A percentile compares a stretch with the other conserved stretches of the same genome.
Evolutionary conservation across 495 filamentous ascomycete genomes (phyloP).

Genomic region (Aspergillus steynii): DNA sequence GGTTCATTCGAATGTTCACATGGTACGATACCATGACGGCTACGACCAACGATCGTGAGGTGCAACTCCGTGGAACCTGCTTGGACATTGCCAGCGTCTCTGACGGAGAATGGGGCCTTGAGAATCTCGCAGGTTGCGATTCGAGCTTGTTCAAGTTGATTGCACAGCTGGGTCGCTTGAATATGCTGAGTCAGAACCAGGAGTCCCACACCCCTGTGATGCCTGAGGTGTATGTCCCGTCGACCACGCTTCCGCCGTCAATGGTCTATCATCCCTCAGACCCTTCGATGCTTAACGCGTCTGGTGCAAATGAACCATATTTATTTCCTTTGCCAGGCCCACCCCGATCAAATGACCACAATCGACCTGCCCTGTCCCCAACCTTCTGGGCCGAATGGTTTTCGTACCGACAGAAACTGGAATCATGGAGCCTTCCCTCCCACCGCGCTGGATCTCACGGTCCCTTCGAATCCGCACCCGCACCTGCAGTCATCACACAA

Average conservation of each 20-base stretch:
- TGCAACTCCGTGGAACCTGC: constrained; percentile 73
- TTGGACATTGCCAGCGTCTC: constrained; percentile 66
- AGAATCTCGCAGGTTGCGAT: constrained; percentile 89
- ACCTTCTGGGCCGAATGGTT: constrained; percentile 87
- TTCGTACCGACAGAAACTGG: constrained; percentile 71
- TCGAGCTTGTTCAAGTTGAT: constrained; percentile 75
- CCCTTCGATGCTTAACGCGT: constrained; percentile 12
- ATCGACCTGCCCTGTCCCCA: constrained; percentile 33
- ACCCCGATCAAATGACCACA: constrained; percentile 28
- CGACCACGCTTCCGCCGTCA: constrained; percentile 39
- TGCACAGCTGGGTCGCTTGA: constrained; percentile 77
- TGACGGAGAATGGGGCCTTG: constrained; percentile 73
- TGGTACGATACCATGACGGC: constrained; percentile 96
- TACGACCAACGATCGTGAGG: constrained; percentile 87
- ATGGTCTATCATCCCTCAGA: constrained; percentile 35
- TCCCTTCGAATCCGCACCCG: constrained; percentile 23
- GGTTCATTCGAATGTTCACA: constrained; percentile 96
- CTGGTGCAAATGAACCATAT: constrained; percentile 19
- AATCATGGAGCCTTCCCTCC: constrained; percentile 75
- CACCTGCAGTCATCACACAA: constrained; percentile 21
- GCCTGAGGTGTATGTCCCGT: constrained; percentile 31
- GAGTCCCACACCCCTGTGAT: constrained; percentile 40
- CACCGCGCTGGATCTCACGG: constrained; percentile 11
- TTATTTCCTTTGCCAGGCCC: constrained; percentile 31
- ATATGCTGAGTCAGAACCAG: constrained; percentile 81